Base-by-base conservation (phyloP, 2,329 filamentous ascomycete species). In the Botrytis aclada region DNA sequence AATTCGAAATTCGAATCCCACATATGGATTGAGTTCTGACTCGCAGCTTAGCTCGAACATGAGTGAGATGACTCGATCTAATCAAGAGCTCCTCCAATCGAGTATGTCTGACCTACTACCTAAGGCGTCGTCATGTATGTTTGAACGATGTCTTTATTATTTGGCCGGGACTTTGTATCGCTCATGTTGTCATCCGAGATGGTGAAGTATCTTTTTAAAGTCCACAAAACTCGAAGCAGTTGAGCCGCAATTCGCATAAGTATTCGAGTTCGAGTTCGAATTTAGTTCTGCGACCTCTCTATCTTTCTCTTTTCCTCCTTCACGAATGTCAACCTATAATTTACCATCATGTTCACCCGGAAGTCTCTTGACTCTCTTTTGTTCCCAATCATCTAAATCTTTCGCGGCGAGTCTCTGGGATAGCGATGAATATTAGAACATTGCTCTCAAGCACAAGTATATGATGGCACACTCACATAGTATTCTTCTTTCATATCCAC, bases 331-430 rank as follows among this genome's bases (percentile, higher is more conserved):
- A 25, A 1, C n/a, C 39, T 82, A 92, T 77, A 97, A 81, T 69
- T 93, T 88, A 47, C 95, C 95, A 82, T 99, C 95, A 74, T 89
- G 92, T 83, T 99, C 97, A 77, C 96, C 96, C 32, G 93, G 90
- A 74, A 98, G 87, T 81, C 96, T 87, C 84, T 97, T 90, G 18
- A 98, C 94, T 70, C 97, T 90, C 83, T 96, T 97, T 84, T 98
- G 96, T 82, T 98, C 95, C 96, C 96, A 99, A 80, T 94, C 88
- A 80, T 99, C 95, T 74, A 98, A 84, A 81, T 98, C 96, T 82
- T 97, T 97, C 45, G 93, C 93, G 77, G 93, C 92, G 56, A 93
- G 85, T 83, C 90, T 89, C 93, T 96, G 82, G 73, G 60, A 29
- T 61, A 29, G n/a, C 63, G 66, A 45, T 72, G 29, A 51, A 76